phyloP scores from a whole-genome alignment of 139 green algal species.

The Coccomyxa sp. region DNA sequence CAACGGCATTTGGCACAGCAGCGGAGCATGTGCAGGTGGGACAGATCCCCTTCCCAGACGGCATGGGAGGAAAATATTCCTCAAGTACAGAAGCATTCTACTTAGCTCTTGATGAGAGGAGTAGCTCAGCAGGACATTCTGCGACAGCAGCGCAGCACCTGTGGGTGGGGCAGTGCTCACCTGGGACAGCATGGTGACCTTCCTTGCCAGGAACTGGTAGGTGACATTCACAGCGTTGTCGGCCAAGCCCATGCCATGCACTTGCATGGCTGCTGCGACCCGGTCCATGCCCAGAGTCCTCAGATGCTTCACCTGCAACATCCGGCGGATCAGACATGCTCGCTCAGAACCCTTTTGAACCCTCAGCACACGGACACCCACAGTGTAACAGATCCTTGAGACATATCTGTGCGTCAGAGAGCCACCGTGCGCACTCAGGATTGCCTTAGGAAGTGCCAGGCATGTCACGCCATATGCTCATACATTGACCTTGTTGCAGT shows the following conservation, averaged over 20 bases:
- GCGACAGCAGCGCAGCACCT: too few species aligned
- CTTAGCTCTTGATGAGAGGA: too few species aligned
- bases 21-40: background rate
- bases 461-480: background rate
- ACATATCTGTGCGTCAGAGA: too few species aligned
- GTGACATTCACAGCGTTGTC: background rate
- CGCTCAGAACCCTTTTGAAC: too few species aligned
- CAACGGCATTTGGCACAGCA: background rate
- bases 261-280: background rate
- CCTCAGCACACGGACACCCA: too few species aligned
- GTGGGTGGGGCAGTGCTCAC: background rate
- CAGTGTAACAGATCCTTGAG: too few species aligned
- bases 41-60: too few species aligned
- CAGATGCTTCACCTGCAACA: background rate
- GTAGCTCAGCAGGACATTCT: too few species aligned
- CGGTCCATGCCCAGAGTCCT: background rate
- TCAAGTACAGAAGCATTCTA: too few species aligned
- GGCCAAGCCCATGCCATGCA: conserved; percentile 1
- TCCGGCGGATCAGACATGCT: background rate
- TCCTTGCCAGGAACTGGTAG: conserved; percentile 3
- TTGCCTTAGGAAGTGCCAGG: background rate
- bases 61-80: too few species aligned
- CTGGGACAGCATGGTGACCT: conserved; percentile 1
- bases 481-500: too few species aligned
- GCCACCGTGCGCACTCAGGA: too few species aligned